Evolutionary conservation across 2,329 filamentous ascomycete genomes (phyloP).

Genomic region (Chaetomium olivaceum): DNA sequence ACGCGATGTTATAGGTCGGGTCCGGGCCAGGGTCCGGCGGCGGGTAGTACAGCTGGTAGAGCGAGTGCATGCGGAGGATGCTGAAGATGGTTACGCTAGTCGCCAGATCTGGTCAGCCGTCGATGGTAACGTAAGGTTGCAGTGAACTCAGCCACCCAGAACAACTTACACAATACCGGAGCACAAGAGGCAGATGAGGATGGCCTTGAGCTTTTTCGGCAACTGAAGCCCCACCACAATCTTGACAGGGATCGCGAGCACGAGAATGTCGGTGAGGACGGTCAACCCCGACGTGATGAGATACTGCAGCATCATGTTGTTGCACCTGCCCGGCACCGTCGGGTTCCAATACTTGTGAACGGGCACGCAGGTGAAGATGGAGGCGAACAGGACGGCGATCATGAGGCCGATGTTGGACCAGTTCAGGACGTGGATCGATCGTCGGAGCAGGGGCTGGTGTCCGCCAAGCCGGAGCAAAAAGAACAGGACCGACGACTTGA

Average conservation of each 20-base stretch:
- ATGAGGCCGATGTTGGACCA: slow-evolving; percentile 35
- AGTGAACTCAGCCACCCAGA: not conserved
- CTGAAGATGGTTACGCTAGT: slow-evolving; percentile 24
- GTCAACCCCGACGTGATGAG: slow-evolving; percentile 29
- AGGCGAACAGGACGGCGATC: slow-evolving; percentile 36
- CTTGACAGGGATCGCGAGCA: slow-evolving; percentile 29
- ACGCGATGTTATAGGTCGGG: slow-evolving; percentile 17
- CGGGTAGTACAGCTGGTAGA: slow-evolving; percentile 24
- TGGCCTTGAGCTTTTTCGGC: slow-evolving; percentile 24
- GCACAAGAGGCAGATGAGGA: slow-evolving; percentile 22
- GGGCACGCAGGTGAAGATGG: slow-evolving; percentile 37
- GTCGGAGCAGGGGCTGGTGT: slow-evolving; percentile 31
- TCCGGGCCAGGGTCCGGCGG: slow-evolving; percentile 3
- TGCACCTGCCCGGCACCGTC: slow-evolving; percentile 22
- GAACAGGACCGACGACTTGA: slow-evolving; percentile 39
- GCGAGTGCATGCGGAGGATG: slow-evolving; percentile 35
- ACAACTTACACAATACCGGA: slow-evolving; percentile 32
- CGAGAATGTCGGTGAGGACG: slow-evolving; percentile 32
- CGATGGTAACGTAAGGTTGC: not conserved
- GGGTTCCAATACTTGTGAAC: slow-evolving; percentile 34
- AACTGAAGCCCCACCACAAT: slow-evolving; percentile 30
- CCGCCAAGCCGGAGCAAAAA: slow-evolving; percentile 38
- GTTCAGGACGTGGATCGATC: slow-evolving; percentile 35
- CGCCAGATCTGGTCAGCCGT: not conserved
- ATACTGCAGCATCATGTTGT: slow-evolving; percentile 20